A percentile compares a stretch with the other conserved stretches of the same genome.
Conservation (phyloP, 169 alveolate genomes). For the Eimeria falciformis region DNA sequence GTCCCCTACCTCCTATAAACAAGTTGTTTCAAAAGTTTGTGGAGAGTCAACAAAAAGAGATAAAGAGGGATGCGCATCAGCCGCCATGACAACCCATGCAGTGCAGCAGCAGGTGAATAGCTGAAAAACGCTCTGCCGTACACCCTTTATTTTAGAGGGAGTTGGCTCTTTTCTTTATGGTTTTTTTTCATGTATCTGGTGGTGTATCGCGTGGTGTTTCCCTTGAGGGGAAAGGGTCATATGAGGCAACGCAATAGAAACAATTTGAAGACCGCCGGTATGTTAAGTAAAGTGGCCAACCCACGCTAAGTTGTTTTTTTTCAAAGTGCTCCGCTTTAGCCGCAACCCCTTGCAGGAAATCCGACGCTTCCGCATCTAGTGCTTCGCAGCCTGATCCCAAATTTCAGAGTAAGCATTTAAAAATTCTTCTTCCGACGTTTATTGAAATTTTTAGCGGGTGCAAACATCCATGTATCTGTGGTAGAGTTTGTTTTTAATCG, state of each 20-base stretch:
- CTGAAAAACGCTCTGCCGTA: not conserved
- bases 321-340: not conserved
- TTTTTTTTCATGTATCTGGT: not conserved
- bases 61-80: not conserved
- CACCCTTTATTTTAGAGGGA: not conserved
- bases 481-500: no score
- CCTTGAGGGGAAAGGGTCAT: not conserved
- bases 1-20: constrained; percentile 5
- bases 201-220: not conserved
- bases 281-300: not conserved
- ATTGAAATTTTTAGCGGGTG: no score
- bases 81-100: not conserved
- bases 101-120: not conserved
- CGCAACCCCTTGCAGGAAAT: not conserved
- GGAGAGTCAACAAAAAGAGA: not conserved
- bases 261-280: not conserved
- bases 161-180: not conserved
- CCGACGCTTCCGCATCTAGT: constrained; percentile 1
- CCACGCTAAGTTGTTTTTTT: not conserved
- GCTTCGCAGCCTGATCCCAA: constrained; percentile 30
- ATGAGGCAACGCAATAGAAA: not conserved
- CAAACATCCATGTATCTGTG: no score
- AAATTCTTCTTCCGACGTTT: no score
- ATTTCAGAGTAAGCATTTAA: no score
- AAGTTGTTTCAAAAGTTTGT: constrained; percentile 3